phyloP scores from a whole-genome alignment of 345 rosid species.

The Salix koriyanagi region DNA sequence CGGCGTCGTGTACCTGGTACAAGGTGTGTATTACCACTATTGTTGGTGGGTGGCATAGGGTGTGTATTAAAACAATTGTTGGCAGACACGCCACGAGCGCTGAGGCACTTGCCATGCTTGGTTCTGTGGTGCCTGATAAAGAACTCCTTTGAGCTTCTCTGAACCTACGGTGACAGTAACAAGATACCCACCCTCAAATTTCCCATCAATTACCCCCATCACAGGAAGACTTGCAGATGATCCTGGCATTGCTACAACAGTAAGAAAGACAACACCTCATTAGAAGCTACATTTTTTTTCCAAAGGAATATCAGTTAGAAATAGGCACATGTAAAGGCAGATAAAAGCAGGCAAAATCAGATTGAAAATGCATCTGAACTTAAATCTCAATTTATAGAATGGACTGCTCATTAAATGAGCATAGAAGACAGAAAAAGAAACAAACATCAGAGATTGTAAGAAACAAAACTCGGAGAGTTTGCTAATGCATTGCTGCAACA shows the following conservation, averaged over 20 bases:
- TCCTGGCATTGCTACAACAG: constrained; percentile 30
- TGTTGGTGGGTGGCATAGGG: constrained; percentile 21
- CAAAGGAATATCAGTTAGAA: not conserved
- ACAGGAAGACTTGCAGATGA: constrained; percentile 50
- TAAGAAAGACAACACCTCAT: not conserved
- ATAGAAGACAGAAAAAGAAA: not conserved
- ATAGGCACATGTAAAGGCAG: not conserved
- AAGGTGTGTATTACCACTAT: constrained; percentile 20
- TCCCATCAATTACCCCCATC: constrained; percentile 81
- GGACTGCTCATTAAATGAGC: not conserved
- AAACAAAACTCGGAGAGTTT: not conserved
- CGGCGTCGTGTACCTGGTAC: constrained; percentile 55
- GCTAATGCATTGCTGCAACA: not conserved
- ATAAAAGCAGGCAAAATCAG: not conserved
- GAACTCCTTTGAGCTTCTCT: constrained; percentile 76
- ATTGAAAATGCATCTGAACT: not conserved
- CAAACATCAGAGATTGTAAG: not conserved
- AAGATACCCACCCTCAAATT: constrained; percentile 84
- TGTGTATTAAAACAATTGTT: constrained; percentile 22
- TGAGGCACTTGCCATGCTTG: constrained; percentile 31
- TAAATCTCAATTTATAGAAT: not conserved
- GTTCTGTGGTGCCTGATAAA: constrained; percentile 53
- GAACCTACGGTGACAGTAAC: constrained; percentile 75
- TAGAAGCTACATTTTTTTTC: not conserved
- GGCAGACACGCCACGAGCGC: constrained; percentile 24